Conservation (phyloP, 495 filamentous ascomycete genomes). For the Hyaloscypha bicolor region DNA sequence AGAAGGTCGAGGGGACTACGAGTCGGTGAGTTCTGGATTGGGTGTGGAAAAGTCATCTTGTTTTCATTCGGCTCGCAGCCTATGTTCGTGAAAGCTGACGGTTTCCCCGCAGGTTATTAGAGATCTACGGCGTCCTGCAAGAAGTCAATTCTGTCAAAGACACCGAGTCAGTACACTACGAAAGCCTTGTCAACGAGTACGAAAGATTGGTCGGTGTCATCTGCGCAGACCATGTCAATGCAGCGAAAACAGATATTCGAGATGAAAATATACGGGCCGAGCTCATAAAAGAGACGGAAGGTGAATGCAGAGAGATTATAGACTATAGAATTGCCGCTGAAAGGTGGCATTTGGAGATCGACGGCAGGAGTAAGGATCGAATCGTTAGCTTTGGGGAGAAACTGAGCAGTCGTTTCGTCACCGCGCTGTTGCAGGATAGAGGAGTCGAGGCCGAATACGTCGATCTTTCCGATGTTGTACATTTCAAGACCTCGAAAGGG, state of each 20-base stretch:
- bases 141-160: slow-evolving; percentile 69
- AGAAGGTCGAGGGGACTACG: slow-evolving; percentile 90
- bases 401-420: slow-evolving; percentile 85
- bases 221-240: slow-evolving; percentile 69
- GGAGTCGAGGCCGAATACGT: slow-evolving; percentile 84
- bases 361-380: slow-evolving; percentile 79
- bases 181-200: slow-evolving; percentile 68
- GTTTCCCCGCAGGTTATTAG: slow-evolving; percentile 44
- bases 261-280: slow-evolving; percentile 58
- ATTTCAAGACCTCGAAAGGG: slow-evolving; percentile 58
- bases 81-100: neutral
- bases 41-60: neutral
- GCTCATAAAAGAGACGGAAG: slow-evolving; percentile 63
- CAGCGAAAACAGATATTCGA: slow-evolving; percentile 63
- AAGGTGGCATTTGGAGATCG: slow-evolving; percentile 69
- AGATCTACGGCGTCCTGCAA: slow-evolving; percentile 65
- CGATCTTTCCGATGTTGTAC: slow-evolving; percentile 77
- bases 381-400: slow-evolving; percentile 95
- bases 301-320: slow-evolving; percentile 67
- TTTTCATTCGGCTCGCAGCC: neutral
- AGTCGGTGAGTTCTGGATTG: slow-evolving; percentile 72
- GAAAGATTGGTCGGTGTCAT: slow-evolving; percentile 73
- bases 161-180: slow-evolving; percentile 58
- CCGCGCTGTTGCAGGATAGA: slow-evolving; percentile 73
- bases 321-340: slow-evolving; percentile 58